These are phyloP conservation scores for Cystobasidium pallidum DNA, from an alignment of 1,284 basidiomycete genomes.

Conservation along the genomic window DNA sequence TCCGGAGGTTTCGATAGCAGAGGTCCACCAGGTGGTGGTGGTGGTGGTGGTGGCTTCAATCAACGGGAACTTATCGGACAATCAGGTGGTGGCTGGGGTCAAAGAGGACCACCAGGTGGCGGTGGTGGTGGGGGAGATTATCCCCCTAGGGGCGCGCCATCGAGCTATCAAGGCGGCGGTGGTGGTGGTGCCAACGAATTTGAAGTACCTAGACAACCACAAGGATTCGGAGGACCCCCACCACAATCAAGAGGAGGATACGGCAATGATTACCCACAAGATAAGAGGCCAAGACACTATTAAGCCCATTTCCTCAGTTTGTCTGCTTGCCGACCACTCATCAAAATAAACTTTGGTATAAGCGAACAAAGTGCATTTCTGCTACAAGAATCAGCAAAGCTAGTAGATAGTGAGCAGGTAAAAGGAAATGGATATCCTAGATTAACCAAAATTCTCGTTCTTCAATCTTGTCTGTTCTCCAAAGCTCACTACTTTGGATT, in stretches of 20 bases:
- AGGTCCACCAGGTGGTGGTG: constrained; percentile 44
- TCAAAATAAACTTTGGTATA: too few relatives aligned
- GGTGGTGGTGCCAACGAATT: constrained; percentile 9
- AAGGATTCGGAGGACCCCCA: neutral
- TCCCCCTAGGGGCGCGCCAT: constrained; percentile 14
- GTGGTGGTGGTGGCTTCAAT: constrained; percentile 53
- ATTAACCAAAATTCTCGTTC: too few relatives aligned
- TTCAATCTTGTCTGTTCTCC: too few relatives aligned
- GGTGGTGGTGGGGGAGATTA: constrained; percentile 68
- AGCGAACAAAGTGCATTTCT: too few relatives aligned
- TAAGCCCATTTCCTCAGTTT: too few relatives aligned
- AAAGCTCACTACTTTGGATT: too few relatives aligned
- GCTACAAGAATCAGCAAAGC: too few relatives aligned
- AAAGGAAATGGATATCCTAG: too few relatives aligned
- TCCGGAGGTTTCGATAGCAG: constrained; percentile 53
- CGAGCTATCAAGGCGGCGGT: constrained; percentile 13
- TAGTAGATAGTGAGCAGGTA: too few relatives aligned
- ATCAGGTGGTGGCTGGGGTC: constrained; percentile 58
- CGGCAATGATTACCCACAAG: constrained; percentile 64
- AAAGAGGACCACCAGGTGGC: constrained; percentile 62
- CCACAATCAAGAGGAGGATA: constrained; percentile 63
- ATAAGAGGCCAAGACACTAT: constrained; percentile 31
- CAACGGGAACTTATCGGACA: constrained; percentile 55
- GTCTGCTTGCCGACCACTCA: too few relatives aligned
- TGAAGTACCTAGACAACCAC: constrained; percentile 19